Evolutionary conservation across 768 basidiomycete species (phyloP).

Genomic region (Lentinula detonsa): DNA sequence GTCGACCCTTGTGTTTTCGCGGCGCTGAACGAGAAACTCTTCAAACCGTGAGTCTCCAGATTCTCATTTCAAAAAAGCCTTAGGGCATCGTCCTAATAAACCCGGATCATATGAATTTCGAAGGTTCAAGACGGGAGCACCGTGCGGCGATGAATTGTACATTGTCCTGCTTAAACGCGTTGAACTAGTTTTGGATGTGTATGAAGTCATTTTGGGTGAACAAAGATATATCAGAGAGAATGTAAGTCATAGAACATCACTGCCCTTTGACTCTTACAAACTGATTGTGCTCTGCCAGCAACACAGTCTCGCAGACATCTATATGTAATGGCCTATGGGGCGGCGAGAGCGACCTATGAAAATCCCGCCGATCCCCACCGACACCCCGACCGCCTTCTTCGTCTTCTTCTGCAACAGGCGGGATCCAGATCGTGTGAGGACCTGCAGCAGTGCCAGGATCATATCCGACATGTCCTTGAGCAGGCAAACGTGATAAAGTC

Average conservation of each 20-base stretch:
- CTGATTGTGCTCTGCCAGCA: conserved; percentile 6
- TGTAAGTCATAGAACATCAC: conserved; percentile 18
- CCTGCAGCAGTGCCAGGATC: conserved; percentile 7
- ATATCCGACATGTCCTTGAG: background rate
- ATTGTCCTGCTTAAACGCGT: conserved; percentile 16
- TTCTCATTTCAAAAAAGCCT: background rate
- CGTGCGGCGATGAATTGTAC: conserved; percentile 23
- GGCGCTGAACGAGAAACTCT: conserved; percentile 40
- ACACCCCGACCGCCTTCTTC: conserved; percentile 1
- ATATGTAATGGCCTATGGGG: conserved; percentile 48
- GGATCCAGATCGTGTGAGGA: conserved; percentile 15
- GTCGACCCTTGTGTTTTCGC: conserved; percentile 43
- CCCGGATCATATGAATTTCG: conserved; percentile 16
- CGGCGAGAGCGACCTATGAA: conserved; percentile 65
- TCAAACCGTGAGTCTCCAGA: conserved; percentile 35
- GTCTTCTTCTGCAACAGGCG: conserved; percentile 34
- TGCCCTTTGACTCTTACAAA: background rate
- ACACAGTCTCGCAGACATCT: conserved; percentile 44
- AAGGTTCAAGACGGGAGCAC: conserved; percentile 22
- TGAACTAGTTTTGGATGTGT: conserved; percentile 31
- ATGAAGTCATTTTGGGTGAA: conserved; percentile 51
- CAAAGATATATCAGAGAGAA: conserved; percentile 53
- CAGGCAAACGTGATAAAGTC: conserved; percentile 24
- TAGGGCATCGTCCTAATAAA: background rate
- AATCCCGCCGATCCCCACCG: conserved; percentile 40